phyloP scores from a whole-genome alignment of 1,284 basidiomycete genomes.

The Sphaerobolus stellatus region DNA sequence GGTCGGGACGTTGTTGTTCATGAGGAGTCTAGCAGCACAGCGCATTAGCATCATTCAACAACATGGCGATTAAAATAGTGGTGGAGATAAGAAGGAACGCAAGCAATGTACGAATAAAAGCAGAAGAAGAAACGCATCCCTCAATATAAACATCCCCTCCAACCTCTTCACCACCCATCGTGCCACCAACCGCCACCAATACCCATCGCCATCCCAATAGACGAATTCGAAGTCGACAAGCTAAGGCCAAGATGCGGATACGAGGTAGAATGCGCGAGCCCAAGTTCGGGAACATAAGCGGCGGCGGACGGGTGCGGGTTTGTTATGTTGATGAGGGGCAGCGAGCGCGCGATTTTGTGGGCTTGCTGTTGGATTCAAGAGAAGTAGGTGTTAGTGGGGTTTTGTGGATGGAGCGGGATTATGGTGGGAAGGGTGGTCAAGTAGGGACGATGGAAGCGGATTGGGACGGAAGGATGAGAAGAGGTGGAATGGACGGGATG shows the following conservation, averaged over 20 bases:
- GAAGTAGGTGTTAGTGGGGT: not conserved
- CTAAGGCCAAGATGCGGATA: too few relatives aligned
- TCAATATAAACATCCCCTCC: constrained; percentile 75
- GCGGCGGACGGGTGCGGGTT: constrained; percentile 20
- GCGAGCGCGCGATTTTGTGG: constrained; percentile 63
- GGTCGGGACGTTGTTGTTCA: constrained; percentile 55
- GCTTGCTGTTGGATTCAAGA: constrained; percentile 63
- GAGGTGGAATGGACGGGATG: too few relatives aligned
- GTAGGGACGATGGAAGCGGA: not conserved
- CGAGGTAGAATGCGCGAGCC: constrained; percentile 1
- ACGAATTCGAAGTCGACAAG: too few relatives aligned
- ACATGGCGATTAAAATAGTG: not conserved
- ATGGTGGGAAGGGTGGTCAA: too few relatives aligned
- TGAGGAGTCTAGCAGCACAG: constrained; percentile 63
- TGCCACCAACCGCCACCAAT: constrained; percentile 12
- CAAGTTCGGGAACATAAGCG: constrained; percentile 11
- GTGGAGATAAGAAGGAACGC: not conserved
- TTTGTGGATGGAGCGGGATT: too few relatives aligned
- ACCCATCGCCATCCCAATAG: not conserved
- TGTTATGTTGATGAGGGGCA: not conserved
- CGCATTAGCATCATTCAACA: too few relatives aligned
- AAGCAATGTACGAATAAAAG: not conserved
- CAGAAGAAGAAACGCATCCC: constrained; percentile 42
- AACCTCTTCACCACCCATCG: constrained; percentile 44
- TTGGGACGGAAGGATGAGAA: not conserved